Conservation (phyloP, 139 green algal species). For the Chlamydomonas applanata region DNA sequence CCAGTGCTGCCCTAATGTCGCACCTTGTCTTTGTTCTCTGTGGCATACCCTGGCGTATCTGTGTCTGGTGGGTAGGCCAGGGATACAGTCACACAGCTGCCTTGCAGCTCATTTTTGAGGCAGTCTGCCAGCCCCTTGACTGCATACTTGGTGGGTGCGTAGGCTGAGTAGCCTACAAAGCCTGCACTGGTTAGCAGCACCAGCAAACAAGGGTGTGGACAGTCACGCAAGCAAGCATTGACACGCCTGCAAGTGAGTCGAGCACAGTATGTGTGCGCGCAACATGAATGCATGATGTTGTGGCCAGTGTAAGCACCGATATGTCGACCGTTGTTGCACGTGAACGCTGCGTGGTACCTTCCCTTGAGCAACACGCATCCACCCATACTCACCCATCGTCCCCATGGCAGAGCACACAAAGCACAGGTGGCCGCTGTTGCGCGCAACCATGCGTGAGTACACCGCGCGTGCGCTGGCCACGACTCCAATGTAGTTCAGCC, state of each 20-base stretch:
- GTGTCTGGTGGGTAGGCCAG: slow-evolving; percentile 84
- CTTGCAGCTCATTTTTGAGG: slow-evolving; percentile 76
- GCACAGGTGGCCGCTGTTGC: slow-evolving; percentile 62
- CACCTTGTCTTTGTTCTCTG: slow-evolving; percentile 72
- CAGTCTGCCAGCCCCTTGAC: slow-evolving; percentile 79
- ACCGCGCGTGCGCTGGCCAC: slow-evolving; percentile 57
- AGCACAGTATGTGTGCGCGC: too few relatives aligned
- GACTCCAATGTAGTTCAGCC: slow-evolving; percentile 81
- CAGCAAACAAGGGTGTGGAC: too few relatives aligned
- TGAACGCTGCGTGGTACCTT: neutral
- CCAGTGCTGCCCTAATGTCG: neutral
- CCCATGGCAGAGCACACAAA: slow-evolving; percentile 61
- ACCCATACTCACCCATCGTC: slow-evolving; percentile 35
- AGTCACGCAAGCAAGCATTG: too few relatives aligned
- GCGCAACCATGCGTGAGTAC: slow-evolving; percentile 66
- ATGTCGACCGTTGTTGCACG: neutral
- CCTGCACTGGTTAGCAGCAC: slow-evolving; percentile 25
- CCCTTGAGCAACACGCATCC: neutral
- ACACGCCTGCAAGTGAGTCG: neutral
- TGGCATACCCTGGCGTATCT: slow-evolving; percentile 71
- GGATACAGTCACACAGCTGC: slow-evolving; percentile 62
- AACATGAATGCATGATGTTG: neutral
- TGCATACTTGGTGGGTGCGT: slow-evolving; percentile 81
- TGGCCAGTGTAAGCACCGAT: neutral
- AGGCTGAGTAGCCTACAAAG: slow-evolving; percentile 67